Evolutionary conservation across 352 stramenopile species (phyloP).

Genomic region (Phytophthora capsici): DNA sequence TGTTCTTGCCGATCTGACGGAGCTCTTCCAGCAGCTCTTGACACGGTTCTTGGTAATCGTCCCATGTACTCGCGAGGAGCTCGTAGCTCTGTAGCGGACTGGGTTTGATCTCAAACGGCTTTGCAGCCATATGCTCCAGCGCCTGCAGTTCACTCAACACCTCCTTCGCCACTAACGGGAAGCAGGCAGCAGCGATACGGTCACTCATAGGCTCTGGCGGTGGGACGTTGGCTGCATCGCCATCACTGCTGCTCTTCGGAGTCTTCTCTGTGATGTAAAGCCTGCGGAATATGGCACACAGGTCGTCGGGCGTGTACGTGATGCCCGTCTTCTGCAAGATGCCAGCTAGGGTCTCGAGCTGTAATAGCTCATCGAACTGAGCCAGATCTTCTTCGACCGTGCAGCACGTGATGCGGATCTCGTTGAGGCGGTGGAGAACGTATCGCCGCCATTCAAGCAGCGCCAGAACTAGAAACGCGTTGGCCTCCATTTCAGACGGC

Average conservation of each 20-base stretch:
- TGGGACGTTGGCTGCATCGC: conserved; percentile 4
- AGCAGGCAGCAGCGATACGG: conserved; percentile 68
- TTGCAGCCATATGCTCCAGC: conserved; percentile 42
- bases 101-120: conserved; percentile 49
- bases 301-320: conserved; percentile 58
- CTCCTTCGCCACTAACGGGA: conserved; percentile 57
- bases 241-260: background rate
- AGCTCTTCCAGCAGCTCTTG: conserved; percentile 62
- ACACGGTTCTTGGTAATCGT: conserved; percentile 58
- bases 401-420: conserved; percentile 67
- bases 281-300: conserved; percentile 68
- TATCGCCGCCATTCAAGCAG: conserved; percentile 78
- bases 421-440: conserved; percentile 70
- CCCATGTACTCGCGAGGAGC: conserved; percentile 64
- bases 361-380: conserved; percentile 56
- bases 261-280: conserved; percentile 59
- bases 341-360: conserved; percentile 54
- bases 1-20: conserved; percentile 60
- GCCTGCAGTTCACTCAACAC: conserved; percentile 44
- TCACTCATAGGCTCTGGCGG: conserved; percentile 58
- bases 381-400: conserved; percentile 61
- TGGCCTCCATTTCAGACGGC: conserved; percentile 39
- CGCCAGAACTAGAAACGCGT: conserved; percentile 62
- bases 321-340: conserved; percentile 63
- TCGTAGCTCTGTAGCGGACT: conserved; percentile 55